These are phyloP conservation scores for Coemansia sp. DNA, from an alignment of 192 early-diverging fungal genomes.

Conservation along the genomic window DNA sequence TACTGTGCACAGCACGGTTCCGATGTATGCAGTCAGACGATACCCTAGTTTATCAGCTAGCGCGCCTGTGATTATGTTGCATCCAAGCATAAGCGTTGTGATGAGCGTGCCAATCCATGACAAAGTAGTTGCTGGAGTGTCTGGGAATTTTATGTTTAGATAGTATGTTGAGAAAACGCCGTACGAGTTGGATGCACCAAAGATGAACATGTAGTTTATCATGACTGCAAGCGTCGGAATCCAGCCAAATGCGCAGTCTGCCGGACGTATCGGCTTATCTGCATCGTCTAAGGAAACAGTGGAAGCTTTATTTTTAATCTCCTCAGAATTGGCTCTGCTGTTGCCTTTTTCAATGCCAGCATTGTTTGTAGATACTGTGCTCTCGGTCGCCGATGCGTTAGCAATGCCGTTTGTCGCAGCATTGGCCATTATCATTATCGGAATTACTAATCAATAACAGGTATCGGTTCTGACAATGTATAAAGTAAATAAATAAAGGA, in stretches of 20 bases:
- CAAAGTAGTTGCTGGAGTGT: conserved; percentile 26
- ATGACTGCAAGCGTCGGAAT: conserved; percentile 24
- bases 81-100: conserved; percentile 29
- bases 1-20: conserved; percentile 23
- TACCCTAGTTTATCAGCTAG: conserved; percentile 38
- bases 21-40: conserved; percentile 22
- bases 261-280: conserved; percentile 4
- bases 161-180: conserved; percentile 50
- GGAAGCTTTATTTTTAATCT: background rate
- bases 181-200: conserved; percentile 44
- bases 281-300: background rate
- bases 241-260: conserved; percentile 34
- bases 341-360: background rate
- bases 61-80: conserved; percentile 29
- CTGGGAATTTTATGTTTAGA: conserved; percentile 24
- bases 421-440: background rate
- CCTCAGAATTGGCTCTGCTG: background rate
- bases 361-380: background rate
- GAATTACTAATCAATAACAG: background rate
- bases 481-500: background rate
- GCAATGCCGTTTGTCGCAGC: background rate
- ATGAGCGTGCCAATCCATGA: conserved; percentile 45
- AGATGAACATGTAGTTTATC: conserved; percentile 34
- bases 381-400: background rate
- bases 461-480: background rate